Base-by-base conservation (phyloP, 129 eudicot genomes). In the Solidago caesia region DNA sequence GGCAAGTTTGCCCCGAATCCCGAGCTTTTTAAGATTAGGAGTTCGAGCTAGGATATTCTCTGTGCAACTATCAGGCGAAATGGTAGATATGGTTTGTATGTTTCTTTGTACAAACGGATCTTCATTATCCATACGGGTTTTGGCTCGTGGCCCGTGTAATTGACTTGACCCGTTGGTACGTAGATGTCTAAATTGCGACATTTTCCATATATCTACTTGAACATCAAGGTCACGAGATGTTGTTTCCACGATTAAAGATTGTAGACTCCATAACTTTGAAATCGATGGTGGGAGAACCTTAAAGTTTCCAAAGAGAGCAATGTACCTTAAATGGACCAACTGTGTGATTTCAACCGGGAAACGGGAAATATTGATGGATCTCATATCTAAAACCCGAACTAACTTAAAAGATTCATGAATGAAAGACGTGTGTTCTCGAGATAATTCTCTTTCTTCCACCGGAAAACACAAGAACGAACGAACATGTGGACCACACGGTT, bases 401-500 rank as follows among this genome's bases (percentile, higher is more conserved):
- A 84, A 51, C 43, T 85, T 77, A 72, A 89, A 89, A 7, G 83
- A 73, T 29, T 79, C 82, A 60, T 77, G 78, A 67, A 89, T 78
- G 68, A 79, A 68, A 21, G 83, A 64, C 0, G 84, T 73, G 14
- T 81, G 70, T 55, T 70, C 86, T 33, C 67, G 60, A 5, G 80
- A 79, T 77, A 87, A 73, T 33, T 55, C 76, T 0, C n/a, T 62
- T 68, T 84, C 82, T 51, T 81, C 82, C 33, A 8, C 45, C 3
- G 82, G 63, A 55, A 87, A 84, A 59, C 87, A 84, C 65, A 89
- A 62, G 73, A 89, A 86, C 9, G 89, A 84, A 16, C 96, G 96
- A 44, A 84, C 89, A 11, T 80, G 91, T 16, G 87, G 79, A 47
- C 78, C 85, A 11, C 62, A 69, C 75, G 89, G 89, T 83, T 70